Evolutionary conservation across 2,329 filamentous ascomycete genomes (phyloP).

Genomic region (Coniochaeta sp.): DNA sequence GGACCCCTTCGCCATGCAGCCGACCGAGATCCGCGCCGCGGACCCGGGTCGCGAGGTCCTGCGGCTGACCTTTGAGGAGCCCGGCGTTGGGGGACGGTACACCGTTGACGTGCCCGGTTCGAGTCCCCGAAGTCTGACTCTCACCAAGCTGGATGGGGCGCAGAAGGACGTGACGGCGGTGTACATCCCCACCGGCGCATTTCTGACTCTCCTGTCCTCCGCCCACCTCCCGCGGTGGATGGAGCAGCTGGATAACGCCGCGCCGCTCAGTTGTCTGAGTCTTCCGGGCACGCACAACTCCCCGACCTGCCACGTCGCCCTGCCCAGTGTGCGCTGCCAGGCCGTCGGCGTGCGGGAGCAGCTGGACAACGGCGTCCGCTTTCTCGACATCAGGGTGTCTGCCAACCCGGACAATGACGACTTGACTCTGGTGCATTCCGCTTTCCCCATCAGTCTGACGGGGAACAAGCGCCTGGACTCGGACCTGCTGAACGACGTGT

Average conservation of each 20-base stretch:
- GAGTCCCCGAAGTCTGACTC: constrained; percentile 48
- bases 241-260: constrained; percentile 62
- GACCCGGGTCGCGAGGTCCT: constrained; percentile 57
- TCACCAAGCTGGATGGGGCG: constrained; percentile 44
- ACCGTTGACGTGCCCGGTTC: constrained; percentile 65
- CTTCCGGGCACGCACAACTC: constrained; percentile 97
- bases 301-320: constrained; percentile 73
- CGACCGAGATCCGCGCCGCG: constrained; percentile 53
- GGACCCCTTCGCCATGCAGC: constrained; percentile 58
- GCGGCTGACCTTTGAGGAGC: constrained; percentile 65
- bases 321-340: constrained; percentile 92
- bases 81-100: constrained; percentile 46
- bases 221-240: constrained; percentile 72
- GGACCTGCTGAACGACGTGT: constrained; percentile 62
- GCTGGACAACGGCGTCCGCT: constrained; percentile 83
- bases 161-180: constrained; percentile 55
- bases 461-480: constrained; percentile 68
- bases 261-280: constrained; percentile 70
- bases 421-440: constrained; percentile 79
- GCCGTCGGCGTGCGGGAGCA: constrained; percentile 70
- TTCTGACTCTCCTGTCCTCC: constrained; percentile 62
- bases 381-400: constrained; percentile 78
- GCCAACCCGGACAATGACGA: constrained; percentile 21
- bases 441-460: constrained; percentile 79
- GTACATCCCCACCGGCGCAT: constrained; percentile 49